Evolutionary conservation across 768 basidiomycete genomes (phyloP), one percentile per base, ranked within the genome.

Genomic region (Pleurotus platypus): DNA sequence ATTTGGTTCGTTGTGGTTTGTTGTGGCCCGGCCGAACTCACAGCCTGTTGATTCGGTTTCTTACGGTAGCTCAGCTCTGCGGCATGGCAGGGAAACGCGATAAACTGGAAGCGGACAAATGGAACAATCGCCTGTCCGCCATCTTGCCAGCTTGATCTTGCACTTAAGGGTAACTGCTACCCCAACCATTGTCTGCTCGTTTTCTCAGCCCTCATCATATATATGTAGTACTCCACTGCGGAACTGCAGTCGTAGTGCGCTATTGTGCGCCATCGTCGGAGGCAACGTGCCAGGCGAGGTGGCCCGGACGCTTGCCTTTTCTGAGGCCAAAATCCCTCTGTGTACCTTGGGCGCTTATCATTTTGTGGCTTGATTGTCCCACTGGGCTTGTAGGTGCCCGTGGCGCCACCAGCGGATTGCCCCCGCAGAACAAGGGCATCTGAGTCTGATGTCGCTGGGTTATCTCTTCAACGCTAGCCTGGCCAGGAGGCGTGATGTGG

Each of bases 1-100:
- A 26, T 54, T 54, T 54, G 51, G 51, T 42, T 54, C 20, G 35
- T 54, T 54, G 51, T 30, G 15, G 47, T 37, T 50, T 13, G 49
- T 50, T 50, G 35, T 45, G 42, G 15, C 42, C 42, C 42, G n/a
- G 42, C 18, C 37, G 22, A 24, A 39, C 37, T 13, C 49, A 50
- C 49, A 50, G 49, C 49, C 51, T 54, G 51, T 39, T 38, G 51
- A 54, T 54, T 54, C 51, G 51, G 51, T 54, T 54, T 20, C 37
- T n/a, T 42, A 40, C 39, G 51, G 38, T 20, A 54, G 51, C 30
- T 35, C 30, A 35, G 30, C 30, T 35, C 30, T 35, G 30, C 30
- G 30, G 30, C 30, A 54, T 54, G 24, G 24, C 46, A 48, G 46
- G 46, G 46, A 16, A 48, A 48, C 46, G 46, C 16, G 46, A 48